These are phyloP conservation scores for Entomortierella lignicola DNA, from an alignment of 192 early-diverging fungal genomes.

Conservation along the genomic window DNA sequence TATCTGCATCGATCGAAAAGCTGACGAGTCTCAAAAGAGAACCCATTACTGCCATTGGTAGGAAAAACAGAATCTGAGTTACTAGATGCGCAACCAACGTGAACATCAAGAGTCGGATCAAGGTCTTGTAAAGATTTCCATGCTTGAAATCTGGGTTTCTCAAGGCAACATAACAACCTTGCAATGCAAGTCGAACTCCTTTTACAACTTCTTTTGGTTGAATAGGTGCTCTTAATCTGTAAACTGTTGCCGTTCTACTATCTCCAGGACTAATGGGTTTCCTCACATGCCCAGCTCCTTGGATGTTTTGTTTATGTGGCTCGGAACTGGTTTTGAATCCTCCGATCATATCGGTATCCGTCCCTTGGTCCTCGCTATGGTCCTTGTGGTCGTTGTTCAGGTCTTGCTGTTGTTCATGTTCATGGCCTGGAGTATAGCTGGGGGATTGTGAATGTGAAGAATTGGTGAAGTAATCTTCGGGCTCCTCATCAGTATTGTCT, in stretches of 20 bases:
- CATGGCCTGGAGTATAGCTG: background rate
- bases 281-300: conserved; percentile 10
- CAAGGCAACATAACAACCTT: conserved; percentile 57
- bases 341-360: conserved; percentile 11
- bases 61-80: conserved; percentile 58
- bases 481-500: conserved; percentile 30
- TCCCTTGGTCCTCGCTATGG: background rate
- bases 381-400: background rate
- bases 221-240: conserved; percentile 36
- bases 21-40: conserved; percentile 40
- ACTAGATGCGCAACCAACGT: conserved; percentile 56
- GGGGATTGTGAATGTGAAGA: background rate
- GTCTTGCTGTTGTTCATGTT: background rate
- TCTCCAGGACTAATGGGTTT: background rate
- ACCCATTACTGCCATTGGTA: conserved; percentile 56
- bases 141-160: conserved; percentile 62
- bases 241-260: background rate
- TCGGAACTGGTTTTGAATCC: conserved; percentile 7
- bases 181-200: conserved; percentile 54
- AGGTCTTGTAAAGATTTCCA: conserved; percentile 51
- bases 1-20: conserved; percentile 32
- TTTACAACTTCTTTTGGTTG: conserved; percentile 53
- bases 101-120: conserved; percentile 53
- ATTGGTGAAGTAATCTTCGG: background rate
- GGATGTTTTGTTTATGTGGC: conserved; percentile 26